Evolutionary conservation across 1,284 basidiomycete species (phyloP).

Genomic region (Porodaedalea pini): DNA sequence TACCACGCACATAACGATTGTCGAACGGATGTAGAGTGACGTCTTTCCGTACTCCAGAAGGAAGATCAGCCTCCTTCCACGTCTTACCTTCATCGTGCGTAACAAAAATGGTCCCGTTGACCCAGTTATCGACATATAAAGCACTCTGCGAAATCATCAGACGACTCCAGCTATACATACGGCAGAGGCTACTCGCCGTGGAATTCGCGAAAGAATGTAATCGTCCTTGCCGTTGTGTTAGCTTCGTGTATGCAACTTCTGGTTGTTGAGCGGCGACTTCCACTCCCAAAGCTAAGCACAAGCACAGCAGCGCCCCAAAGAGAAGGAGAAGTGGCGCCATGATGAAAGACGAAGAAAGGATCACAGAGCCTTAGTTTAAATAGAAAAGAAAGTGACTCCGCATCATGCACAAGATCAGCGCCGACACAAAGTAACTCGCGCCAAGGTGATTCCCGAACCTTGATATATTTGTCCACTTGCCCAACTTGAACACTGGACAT

Average conservation of each 20-base stretch:
- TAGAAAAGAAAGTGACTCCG: too few relatives aligned
- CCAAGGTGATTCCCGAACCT: too few relatives aligned
- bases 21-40: conserved; percentile 88
- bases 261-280: too few relatives aligned
- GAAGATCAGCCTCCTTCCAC: conserved; percentile 68
- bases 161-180: not conserved
- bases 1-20: conserved; percentile 58
- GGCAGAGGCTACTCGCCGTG: conserved; percentile 44
- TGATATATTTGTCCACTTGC: too few relatives aligned
- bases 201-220: conserved; percentile 85
- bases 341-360: too few relatives aligned
- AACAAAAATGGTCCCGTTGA: conserved; percentile 66
- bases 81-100: conserved; percentile 88
- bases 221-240: conserved; percentile 55
- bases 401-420: too few relatives aligned
- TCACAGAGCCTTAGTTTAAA: too few relatives aligned
- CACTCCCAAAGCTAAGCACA: too few relatives aligned
- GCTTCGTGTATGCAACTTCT: conserved; percentile 39
- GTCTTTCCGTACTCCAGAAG: conserved; percentile 57
- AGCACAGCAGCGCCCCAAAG: too few relatives aligned
- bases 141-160: conserved; percentile 48
- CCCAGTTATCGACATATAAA: conserved; percentile 75
- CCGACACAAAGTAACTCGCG: too few relatives aligned
- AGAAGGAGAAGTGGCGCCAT: too few relatives aligned
- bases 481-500: too few relatives aligned